phyloP scores from a whole-genome alignment of 1,284 basidiomycete genomes.

The Meira nashicola region DNA sequence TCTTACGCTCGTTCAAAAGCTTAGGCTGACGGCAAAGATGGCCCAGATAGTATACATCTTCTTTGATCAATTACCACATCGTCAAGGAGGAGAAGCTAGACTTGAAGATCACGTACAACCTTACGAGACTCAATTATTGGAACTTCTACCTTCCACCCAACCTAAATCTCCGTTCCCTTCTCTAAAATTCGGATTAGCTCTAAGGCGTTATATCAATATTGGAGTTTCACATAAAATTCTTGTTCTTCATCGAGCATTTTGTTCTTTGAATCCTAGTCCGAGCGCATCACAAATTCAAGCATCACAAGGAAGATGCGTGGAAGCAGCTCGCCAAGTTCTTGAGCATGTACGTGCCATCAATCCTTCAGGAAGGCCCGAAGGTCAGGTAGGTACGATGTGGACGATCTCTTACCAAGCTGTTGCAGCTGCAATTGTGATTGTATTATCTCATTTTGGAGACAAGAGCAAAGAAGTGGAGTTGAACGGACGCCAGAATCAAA shows the following conservation, averaged over 20 bases:
- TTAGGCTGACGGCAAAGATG: slow-evolving; percentile 27
- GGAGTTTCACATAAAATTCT: slow-evolving; percentile 34
- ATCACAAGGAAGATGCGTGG: slow-evolving; percentile 26
- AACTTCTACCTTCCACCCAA: slow-evolving; percentile 22
- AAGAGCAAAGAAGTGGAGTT: not conserved
- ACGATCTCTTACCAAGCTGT: slow-evolving; percentile 34
- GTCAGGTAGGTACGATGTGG: slow-evolving; percentile 27
- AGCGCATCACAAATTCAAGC: slow-evolving; percentile 18
- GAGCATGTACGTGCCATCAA: slow-evolving; percentile 25
- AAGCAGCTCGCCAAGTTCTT: slow-evolving; percentile 28
- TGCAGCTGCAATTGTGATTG: slow-evolving; percentile 27
- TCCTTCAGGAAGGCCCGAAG: slow-evolving; percentile 21
- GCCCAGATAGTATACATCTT: slow-evolving; percentile 32
- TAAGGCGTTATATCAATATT: slow-evolving; percentile 32
- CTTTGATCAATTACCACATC: slow-evolving; percentile 24
- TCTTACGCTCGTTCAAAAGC: slow-evolving; percentile 27
- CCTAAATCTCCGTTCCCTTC: slow-evolving; percentile 8
- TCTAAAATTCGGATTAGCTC: slow-evolving; percentile 26
- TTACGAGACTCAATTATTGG: slow-evolving; percentile 25
- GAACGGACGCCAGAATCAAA: not conserved
- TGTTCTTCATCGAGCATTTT: slow-evolving; percentile 33
- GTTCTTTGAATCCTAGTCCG: slow-evolving; percentile 21
- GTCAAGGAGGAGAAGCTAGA: slow-evolving; percentile 16
- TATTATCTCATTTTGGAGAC: slow-evolving; percentile 23
- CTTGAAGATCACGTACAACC: slow-evolving; percentile 21